Conservation (phyloP, 139 green algal species). For the Chlorokybus atmophyticus region DNA sequence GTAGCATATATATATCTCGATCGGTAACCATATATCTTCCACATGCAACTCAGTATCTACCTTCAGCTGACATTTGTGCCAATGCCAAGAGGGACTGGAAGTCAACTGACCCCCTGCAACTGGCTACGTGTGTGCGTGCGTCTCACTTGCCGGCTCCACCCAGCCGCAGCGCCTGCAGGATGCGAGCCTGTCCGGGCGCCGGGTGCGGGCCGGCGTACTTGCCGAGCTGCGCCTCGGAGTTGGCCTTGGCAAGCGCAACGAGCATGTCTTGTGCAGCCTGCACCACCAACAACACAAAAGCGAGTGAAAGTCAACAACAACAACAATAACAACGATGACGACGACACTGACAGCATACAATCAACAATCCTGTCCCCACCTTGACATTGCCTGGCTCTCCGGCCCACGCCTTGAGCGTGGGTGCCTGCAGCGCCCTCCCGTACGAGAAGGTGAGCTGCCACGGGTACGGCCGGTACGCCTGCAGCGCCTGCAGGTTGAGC, state of each 20-base stretch:
- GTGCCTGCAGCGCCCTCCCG: constrained; percentile 70
- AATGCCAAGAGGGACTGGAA: no score
- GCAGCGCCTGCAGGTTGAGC: constrained; percentile 71
- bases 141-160: constrained; percentile 52
- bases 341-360: neutral
- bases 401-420: constrained; percentile 11
- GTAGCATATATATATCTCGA: no score
- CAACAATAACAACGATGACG: neutral
- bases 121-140: neutral
- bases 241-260: constrained; percentile 78
- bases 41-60: no score
- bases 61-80: no score
- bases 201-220: constrained; percentile 79
- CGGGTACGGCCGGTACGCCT: constrained; percentile 38
- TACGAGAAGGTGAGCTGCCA: constrained; percentile 91
- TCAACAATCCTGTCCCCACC: neutral
- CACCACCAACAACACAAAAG: constrained; percentile 22
- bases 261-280: constrained; percentile 76
- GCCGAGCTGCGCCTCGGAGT: constrained; percentile 84
- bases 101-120: no score
- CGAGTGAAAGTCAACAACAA: no score
- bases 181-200: constrained; percentile 49
- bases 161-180: constrained; percentile 46
- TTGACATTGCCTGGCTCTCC: neutral
- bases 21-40: no score